These are phyloP conservation scores for Malus hybrid DNA, from an alignment of 331 rosid species.

Conservation along the genomic window DNA sequence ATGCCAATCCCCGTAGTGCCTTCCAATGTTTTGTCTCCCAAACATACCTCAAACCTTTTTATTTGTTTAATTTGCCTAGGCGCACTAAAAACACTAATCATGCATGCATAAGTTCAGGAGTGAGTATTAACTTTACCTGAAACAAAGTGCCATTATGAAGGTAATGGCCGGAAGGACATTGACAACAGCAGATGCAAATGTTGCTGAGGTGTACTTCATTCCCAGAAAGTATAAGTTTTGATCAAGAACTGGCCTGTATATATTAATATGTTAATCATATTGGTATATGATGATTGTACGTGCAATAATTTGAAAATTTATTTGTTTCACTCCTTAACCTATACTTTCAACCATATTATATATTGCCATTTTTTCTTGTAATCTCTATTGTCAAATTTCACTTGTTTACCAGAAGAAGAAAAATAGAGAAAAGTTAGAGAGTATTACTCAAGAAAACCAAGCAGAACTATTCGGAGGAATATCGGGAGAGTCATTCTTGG, in stretches of 20 bases:
- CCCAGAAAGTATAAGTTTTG: conserved; percentile 83
- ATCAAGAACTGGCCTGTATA: conserved; percentile 87
- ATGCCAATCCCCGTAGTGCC: background rate
- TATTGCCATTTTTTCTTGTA: background rate
- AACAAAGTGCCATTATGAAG: conserved; percentile 73
- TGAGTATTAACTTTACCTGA: conserved; percentile 44
- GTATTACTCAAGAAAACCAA: conserved; percentile 85
- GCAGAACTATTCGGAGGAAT: conserved; percentile 63
- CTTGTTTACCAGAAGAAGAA: no score
- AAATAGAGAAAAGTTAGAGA: background rate
- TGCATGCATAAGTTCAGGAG: background rate
- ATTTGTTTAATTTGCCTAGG: background rate
- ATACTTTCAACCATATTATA: no score
- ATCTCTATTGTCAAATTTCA: background rate
- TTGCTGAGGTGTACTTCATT: conserved; percentile 84
- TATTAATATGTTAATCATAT: background rate
- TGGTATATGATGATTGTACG: background rate
- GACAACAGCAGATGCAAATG: conserved; percentile 68
- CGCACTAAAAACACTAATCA: background rate
- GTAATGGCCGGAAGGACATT: conserved; percentile 88
- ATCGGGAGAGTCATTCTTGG: conserved; percentile 84
- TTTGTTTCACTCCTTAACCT: background rate
- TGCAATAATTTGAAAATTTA: background rate
- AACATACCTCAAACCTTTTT: background rate
- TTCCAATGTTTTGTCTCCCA: conserved; percentile 1